A percentile compares a stretch with the other conserved stretches of the same genome.
phyloP scores from a whole-genome alignment of 1,139 yeast genomes.

The Lizanozyma gosingica region DNA sequence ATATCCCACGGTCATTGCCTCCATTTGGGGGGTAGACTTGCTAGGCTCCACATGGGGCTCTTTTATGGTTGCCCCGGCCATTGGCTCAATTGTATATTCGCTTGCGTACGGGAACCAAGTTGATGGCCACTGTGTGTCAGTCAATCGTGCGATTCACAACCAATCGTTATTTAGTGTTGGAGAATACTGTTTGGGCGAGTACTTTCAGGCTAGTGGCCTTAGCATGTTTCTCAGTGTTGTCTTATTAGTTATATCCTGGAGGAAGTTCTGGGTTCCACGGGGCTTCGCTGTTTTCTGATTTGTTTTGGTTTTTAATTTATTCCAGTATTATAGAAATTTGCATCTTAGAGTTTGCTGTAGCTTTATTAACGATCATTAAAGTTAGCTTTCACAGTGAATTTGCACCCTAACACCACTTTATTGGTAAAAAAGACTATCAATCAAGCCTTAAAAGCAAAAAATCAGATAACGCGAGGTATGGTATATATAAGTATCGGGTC shows the following conservation, averaged over 20 bases:
- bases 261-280: constrained; percentile 22
- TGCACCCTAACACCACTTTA: too few species aligned
- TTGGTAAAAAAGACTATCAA: too few species aligned
- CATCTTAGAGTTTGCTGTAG: too few species aligned
- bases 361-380: too few species aligned
- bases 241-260: constrained; percentile 25
- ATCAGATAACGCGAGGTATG: too few species aligned
- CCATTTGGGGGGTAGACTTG: constrained; percentile 83
- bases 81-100: constrained; percentile 70
- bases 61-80: constrained; percentile 84
- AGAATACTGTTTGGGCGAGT: constrained; percentile 19
- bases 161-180: constrained; percentile 3
- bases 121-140: constrained; percentile 32
- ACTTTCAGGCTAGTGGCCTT: constrained; percentile 25
- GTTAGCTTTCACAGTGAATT: too few species aligned
- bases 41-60: constrained; percentile 94
- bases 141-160: constrained; percentile 1
- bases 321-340: too few species aligned
- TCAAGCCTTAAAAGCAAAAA: too few species aligned
- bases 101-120: constrained; percentile 59
- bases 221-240: constrained; percentile 25
- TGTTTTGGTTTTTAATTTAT: too few species aligned
- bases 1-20: constrained; percentile 73
- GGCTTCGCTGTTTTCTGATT: constrained; percentile 18
- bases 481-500: too few species aligned